Evolutionary conservation across 1,139 yeast genomes (phyloP).

Genomic region (Waltiozyma solani): DNA sequence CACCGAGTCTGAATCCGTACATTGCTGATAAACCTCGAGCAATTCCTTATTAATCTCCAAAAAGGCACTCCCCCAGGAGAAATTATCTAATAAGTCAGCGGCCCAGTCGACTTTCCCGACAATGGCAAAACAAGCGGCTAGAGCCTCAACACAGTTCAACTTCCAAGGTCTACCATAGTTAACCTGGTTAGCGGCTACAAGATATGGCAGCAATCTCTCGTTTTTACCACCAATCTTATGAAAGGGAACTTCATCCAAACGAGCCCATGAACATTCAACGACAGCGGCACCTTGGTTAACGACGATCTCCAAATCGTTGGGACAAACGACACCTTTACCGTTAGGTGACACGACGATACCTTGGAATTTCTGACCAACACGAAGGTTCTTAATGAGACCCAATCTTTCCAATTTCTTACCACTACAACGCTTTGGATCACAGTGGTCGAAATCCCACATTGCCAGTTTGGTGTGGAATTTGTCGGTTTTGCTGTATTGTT

Average conservation of each 20-base stretch:
- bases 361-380: conserved; percentile 85
- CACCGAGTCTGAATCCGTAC: conserved; percentile 76
- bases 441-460: conserved; percentile 96
- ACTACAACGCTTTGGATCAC: conserved; percentile 96
- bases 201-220: conserved; percentile 80
- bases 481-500: conserved; percentile 26
- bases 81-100: conserved; percentile 56
- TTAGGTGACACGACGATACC: conserved; percentile 93
- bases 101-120: conserved; percentile 94
- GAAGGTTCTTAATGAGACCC: conserved; percentile 67
- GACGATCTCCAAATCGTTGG: conserved; percentile 71
- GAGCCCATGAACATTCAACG: conserved; percentile 98
- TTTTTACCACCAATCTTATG: conserved; percentile 83
- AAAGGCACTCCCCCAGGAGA: conserved; percentile 90
- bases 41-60: conserved; percentile 75
- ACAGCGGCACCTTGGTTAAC: conserved; percentile 87
- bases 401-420: conserved; percentile 89
- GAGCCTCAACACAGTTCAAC: conserved; percentile 91
- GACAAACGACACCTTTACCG: conserved; percentile 87
- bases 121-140: conserved; percentile 95
- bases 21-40: conserved; percentile 59
- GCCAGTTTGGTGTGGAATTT: conserved; percentile 67
- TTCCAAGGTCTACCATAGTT: conserved; percentile 97
- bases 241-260: conserved; percentile 92
- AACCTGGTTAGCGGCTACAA: conserved; percentile 95